A percentile compares a stretch with the other conserved stretches of the same genome.
phyloP scores from a whole-genome alignment of 2,329 filamentous ascomycete species.

The Ophiostoma pallidulum region DNA sequence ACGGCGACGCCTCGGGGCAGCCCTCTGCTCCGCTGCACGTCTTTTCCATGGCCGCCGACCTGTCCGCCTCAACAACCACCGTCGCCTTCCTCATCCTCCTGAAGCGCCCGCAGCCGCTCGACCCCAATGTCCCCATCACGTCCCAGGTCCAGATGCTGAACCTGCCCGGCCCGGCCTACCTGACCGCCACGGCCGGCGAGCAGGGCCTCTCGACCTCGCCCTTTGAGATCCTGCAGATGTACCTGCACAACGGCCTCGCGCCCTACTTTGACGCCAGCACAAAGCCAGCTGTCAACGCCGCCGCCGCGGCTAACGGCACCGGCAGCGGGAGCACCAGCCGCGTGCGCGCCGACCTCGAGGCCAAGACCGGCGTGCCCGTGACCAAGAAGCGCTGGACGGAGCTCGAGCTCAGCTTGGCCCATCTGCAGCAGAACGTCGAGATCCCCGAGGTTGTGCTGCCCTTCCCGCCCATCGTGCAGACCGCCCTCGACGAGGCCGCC shows the following conservation, averaged over 20 bases:
- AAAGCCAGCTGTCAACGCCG: conserved; percentile 57
- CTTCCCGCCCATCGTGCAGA: conserved; percentile 81
- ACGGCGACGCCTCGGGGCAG: conserved; percentile 4
- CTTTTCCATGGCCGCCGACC: conserved; percentile 74
- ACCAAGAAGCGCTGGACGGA: conserved; percentile 96
- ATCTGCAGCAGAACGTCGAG: conserved; percentile 95
- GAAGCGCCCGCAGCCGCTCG: conserved; percentile 82
- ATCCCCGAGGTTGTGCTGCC: conserved; percentile 85
- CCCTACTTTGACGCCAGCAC: conserved; percentile 98
- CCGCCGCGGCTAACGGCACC: conserved; percentile 37
- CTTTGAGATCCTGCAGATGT: conserved; percentile 84
- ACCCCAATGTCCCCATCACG: conserved; percentile 70
- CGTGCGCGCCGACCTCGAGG: conserved; percentile 72
- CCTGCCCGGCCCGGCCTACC: conserved; percentile 68
- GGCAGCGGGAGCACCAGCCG: conserved; percentile 11
- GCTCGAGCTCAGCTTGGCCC: conserved; percentile 77
- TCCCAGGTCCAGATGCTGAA: conserved; percentile 91
- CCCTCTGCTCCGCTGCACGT: conserved; percentile 40
- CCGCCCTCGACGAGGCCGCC: conserved; percentile 69
- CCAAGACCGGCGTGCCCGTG: conserved; percentile 90
- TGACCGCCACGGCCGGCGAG: conserved; percentile 56
- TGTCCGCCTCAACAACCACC: conserved; percentile 70
- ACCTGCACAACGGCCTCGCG: conserved; percentile 82
- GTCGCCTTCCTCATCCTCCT: conserved; percentile 79
- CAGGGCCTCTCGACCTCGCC: conserved; percentile 69